Evolutionary conservation across 257 asterid species (phyloP), one percentile per base, ranked within the genome.

Genomic region (Thymus mandschuricus): DNA sequence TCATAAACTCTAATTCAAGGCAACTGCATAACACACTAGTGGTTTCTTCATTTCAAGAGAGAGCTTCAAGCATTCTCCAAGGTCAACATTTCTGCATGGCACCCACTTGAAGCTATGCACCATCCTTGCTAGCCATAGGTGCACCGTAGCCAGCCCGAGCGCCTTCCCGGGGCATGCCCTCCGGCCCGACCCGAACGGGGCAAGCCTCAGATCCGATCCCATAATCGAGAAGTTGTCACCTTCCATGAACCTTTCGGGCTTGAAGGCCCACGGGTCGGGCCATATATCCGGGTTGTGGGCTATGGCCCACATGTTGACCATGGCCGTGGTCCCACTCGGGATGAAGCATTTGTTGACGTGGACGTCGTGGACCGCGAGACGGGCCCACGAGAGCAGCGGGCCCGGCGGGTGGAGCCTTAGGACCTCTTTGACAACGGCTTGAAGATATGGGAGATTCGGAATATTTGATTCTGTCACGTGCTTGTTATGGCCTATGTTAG

Each of bases 301-400:
- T 35, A 88, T 88, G 38, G 96, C 90, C 96, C 96, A 88, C 92
- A 86, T 88, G 44, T 88, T 88, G n/a, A 88, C 92, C 92, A 88
- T 88, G 6, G 92, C 92, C 0, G 86, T 86, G 0, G 92, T 88
- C 73, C 90, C 88, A 59, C 89, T 88, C 10, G 86, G 90, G 50
- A 86, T 74, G 30, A 86, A 75, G 65, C 75, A 72, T 58, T 82
- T 80, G 73, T 83, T 85, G 28, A 88, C 58, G 50, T 83, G 76
- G 63, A 81, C 84, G 29, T 86, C 90, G 8, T 80, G 88, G 72
- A 59, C 51, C 0, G 96, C 82, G 1, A 86, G 78, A 13, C 96
- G 90, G 71, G 96, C 90, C 96, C 96, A 88, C 5, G 96, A 88
- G 72, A 88, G 92, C 6, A 88, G 61, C 7, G 92, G 96, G 60